Evolutionary conservation across 2,329 filamentous ascomycete genomes (phyloP), one percentile per base, ranked within the genome.

Genomic region (Pseudopithomyces maydicus): DNA sequence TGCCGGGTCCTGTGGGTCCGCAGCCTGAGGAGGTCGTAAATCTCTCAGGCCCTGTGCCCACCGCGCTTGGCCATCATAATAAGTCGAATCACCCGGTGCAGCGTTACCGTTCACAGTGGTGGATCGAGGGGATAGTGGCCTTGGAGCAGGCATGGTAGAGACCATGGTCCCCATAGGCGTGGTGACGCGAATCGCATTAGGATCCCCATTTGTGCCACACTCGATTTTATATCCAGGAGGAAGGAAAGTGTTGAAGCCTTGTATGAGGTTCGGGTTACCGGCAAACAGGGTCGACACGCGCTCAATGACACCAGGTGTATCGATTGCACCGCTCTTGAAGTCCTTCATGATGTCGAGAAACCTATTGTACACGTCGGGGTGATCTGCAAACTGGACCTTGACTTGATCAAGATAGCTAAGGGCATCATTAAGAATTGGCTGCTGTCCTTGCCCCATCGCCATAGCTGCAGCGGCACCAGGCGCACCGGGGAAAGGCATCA

Each of bases 271-370:
- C 2, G 95, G 95, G 69, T 99, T 94, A 2, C 95, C 95, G 20
- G 94, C 93, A 73, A 99, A 99, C 1, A 99, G 85, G 51, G 92
- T 92, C 1, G 95, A 98, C 26, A 99, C 95, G 47, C 95, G 88
- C 69, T 96, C 96, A 66, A 99, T 99, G 2, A 99, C 95, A 1
- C 95, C 95, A 0, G 95, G 95, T 0, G 95, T 99, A 74, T 99
- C 95, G 68, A 99, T 99, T 86, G 93, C 92, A 79, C 97, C 94
- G 69, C 92, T 97, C 79, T 99, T 99, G 76, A 99, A 99, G 68
- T 99, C 95, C 73, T 99, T 99, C 95, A 99, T 99, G 47, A 99
- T 99, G 68, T 99, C 95, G 44, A 99, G 80, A 68, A 99, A 98
- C 36, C 91, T 85, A 71, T 98, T 98, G 71, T 99, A 99, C 0